Evolutionary conservation across 2,329 filamentous ascomycete species (phyloP).

Genomic region (Ascosphaera acerosa): DNA sequence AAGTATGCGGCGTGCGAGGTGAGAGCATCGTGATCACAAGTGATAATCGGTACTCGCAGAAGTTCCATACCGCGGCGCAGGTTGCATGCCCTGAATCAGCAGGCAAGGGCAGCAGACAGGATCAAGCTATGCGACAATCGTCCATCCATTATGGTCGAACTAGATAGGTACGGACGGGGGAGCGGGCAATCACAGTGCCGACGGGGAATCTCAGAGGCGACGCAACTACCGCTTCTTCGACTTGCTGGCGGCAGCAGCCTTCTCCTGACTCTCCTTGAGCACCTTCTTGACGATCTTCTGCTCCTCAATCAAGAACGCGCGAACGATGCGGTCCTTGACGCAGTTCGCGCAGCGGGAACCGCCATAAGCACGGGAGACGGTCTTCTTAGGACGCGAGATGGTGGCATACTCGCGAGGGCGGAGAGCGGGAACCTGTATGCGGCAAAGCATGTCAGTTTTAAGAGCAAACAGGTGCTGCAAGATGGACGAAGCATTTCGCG

Average conservation of each 20-base stretch:
- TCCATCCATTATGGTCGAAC: no score
- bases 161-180: no score
- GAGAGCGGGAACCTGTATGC: slow-evolving; percentile 81
- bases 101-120: no score
- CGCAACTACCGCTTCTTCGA: slow-evolving; percentile 19
- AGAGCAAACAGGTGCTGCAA: no score
- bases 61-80: no score
- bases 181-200: not conserved
- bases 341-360: slow-evolving; percentile 97
- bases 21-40: no score
- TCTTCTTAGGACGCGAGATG: slow-evolving; percentile 98
- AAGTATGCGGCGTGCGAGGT: no score
- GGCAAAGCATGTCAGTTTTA: no score
- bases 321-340: slow-evolving; percentile 91
- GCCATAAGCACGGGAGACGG: slow-evolving; percentile 93
- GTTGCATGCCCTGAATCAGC: no score
- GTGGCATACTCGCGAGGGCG: slow-evolving; percentile 93
- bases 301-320: slow-evolving; percentile 98
- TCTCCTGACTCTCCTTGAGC: slow-evolving; percentile 88
- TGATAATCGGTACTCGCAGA: no score
- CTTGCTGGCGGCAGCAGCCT: slow-evolving; percentile 10
- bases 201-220: not conserved
- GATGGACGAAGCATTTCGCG: no score
- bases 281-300: slow-evolving; percentile 99
- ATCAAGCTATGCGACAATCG: no score